Conservation (phyloP, 495 filamentous ascomycete genomes). For the Penicillium antarcticum region DNA sequence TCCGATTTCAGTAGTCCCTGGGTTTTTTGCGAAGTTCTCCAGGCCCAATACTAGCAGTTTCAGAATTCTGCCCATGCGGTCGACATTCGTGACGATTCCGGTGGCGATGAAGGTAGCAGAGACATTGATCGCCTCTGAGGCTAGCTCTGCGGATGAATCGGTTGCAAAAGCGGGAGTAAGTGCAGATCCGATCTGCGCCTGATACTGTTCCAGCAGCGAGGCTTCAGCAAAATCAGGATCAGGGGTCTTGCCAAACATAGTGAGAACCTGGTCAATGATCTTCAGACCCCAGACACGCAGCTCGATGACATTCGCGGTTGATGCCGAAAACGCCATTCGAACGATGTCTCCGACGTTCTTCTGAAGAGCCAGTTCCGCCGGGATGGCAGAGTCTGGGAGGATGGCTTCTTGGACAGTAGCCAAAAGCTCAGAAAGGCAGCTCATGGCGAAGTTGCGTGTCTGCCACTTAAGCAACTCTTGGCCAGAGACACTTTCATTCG, state of each 20-base stretch:
- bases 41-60: constrained; percentile 88
- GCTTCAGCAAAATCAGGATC: constrained; percentile 97
- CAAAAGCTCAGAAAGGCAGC: constrained; percentile 83
- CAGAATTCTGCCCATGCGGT: constrained; percentile 95
- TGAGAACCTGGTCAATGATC: constrained; percentile 89
- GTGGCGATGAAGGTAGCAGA: constrained; percentile 95
- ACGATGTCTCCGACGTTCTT: constrained; percentile 88
- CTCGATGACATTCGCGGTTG: constrained; percentile 87
- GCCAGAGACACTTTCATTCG: constrained; percentile 56
- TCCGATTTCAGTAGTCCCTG: constrained; percentile 82
- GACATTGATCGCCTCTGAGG: constrained; percentile 94
- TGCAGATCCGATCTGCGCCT: constrained; percentile 95
- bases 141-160: constrained; percentile 93
- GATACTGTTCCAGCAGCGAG: constrained; percentile 93
- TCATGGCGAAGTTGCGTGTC: constrained; percentile 91
- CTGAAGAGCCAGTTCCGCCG: constrained; percentile 72
- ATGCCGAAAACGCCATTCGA: constrained; percentile 94
- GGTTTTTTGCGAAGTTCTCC: constrained; percentile 83
- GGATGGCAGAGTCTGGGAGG: constrained; percentile 62
- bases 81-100: constrained; percentile 94
- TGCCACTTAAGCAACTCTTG: constrained; percentile 95
- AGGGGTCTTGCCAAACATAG: constrained; percentile 92
- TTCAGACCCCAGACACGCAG: constrained; percentile 84
- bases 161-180: constrained; percentile 93
- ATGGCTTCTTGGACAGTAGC: constrained; percentile 70